phyloP scores from a whole-genome alignment of 257 asterid species.

The Petunia secreta region DNA sequence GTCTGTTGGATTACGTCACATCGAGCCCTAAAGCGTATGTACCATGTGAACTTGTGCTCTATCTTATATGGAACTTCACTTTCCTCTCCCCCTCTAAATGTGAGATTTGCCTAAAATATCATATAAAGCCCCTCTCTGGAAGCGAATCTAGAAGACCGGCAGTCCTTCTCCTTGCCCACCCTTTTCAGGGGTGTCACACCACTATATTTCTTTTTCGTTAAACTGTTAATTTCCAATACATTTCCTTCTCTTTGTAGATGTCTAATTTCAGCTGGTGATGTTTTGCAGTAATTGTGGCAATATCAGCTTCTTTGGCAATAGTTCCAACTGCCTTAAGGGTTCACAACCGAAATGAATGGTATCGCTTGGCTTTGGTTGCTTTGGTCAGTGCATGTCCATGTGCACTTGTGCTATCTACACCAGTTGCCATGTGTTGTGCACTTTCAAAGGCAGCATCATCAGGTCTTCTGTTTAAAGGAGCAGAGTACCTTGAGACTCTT shows the following conservation, averaged over 20 bases:
- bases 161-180: not conserved
- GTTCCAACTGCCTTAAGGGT: conserved; percentile 60
- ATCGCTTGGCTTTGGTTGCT: conserved; percentile 73
- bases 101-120: not conserved
- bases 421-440: conserved; percentile 89
- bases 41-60: not conserved
- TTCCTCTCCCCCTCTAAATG: not conserved
- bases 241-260: not conserved
- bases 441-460: conserved; percentile 76
- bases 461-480: conserved; percentile 86
- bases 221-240: not conserved
- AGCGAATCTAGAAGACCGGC: not conserved
- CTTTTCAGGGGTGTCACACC: not conserved
- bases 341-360: conserved; percentile 60
- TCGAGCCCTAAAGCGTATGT: not conserved
- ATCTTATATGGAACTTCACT: not conserved
- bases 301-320: conserved; percentile 57
- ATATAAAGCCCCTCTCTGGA: not conserved
- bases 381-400: conserved; percentile 93
- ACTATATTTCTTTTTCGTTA: not conserved
- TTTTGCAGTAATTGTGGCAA: conserved; percentile 60
- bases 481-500: conserved; percentile 73
- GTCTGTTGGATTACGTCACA: too few relatives aligned
- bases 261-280: not conserved
- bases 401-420: conserved; percentile 85